Conservation (phyloP, 2,329 filamentous ascomycete species). For the Lachnellula suecica region DNA sequence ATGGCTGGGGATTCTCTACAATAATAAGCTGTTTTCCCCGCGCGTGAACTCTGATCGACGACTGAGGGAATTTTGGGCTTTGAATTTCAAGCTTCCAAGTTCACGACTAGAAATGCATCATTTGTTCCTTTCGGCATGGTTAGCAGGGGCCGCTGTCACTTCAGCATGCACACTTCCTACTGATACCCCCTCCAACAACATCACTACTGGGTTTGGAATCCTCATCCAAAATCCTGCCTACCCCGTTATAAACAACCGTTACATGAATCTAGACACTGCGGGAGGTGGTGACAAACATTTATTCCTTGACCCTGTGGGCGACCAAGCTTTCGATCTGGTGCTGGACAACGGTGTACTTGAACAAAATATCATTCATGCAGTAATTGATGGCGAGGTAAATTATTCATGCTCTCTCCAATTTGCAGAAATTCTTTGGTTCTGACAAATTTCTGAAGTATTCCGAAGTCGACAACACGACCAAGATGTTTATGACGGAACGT, state of each 20-base stretch:
- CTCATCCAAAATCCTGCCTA: conserved; percentile 38
- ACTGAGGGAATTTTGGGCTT: no score
- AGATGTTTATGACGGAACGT: conserved; percentile 47
- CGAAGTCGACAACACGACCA: conserved; percentile 44
- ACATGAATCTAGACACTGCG: conserved; percentile 39
- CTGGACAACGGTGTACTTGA: conserved; percentile 40
- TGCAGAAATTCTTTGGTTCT: neutral
- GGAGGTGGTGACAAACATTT: conserved; percentile 42
- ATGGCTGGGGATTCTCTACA: no score
- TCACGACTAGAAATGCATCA: no score
- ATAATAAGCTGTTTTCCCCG: no score
- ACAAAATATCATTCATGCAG: conserved; percentile 33
- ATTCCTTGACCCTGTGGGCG: conserved; percentile 39
- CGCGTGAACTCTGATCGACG: no score
- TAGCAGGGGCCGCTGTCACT: conserved; percentile 10
- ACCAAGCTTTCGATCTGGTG: conserved; percentile 36
- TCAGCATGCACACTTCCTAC: conserved; percentile 33
- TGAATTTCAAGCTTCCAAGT: no score
- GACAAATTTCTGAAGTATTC: conserved; percentile 34
- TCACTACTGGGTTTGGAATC: conserved; percentile 35
- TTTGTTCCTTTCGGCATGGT: no score
- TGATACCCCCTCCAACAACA: conserved; percentile 32
- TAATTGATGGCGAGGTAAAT: conserved; percentile 44
- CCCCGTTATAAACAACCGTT: conserved; percentile 37
- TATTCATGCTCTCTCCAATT: neutral